Conservation (phyloP, 2,329 filamentous ascomycete genomes). For the Laburnicola sp. region DNA sequence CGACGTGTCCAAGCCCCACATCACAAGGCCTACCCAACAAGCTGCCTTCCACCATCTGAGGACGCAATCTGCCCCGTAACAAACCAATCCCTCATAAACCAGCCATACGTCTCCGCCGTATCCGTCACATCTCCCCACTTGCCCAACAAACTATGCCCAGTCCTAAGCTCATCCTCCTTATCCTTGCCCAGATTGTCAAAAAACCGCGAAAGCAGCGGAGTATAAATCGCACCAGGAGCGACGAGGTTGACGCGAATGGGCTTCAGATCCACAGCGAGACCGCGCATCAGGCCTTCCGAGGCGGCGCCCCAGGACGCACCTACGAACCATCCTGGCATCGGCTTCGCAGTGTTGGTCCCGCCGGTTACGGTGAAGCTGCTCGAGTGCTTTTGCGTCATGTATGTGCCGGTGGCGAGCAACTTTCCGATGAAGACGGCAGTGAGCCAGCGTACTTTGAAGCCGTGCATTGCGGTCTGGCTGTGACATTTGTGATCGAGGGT, state of each 20-base stretch:
- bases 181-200: conserved; percentile 19
- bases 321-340: conserved; percentile 39
- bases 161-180: conserved; percentile 19
- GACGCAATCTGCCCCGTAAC: conserved; percentile 42
- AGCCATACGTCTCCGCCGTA: conserved; percentile 51
- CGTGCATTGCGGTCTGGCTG: conserved; percentile 20
- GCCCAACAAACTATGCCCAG: conserved; percentile 24
- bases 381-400: conserved; percentile 31
- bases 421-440: conserved; percentile 48
- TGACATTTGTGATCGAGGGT: conserved; percentile 33
- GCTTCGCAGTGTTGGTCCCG: conserved; percentile 43
- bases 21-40: conserved; percentile 12
- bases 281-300: conserved; percentile 41
- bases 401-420: conserved; percentile 36
- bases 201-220: conserved; percentile 44
- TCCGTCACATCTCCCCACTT: conserved; percentile 39
- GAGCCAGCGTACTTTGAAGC: conserved; percentile 41
- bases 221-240: conserved; percentile 47
- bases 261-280: conserved; percentile 48
- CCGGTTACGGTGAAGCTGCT: conserved; percentile 49
- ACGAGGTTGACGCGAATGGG: conserved; percentile 51
- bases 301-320: conserved; percentile 28
- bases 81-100: conserved; percentile 50
- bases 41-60: conserved; percentile 45
- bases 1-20: neutral